phyloP scores from a whole-genome alignment of 306 rosid species.

The Betula pendula region DNA sequence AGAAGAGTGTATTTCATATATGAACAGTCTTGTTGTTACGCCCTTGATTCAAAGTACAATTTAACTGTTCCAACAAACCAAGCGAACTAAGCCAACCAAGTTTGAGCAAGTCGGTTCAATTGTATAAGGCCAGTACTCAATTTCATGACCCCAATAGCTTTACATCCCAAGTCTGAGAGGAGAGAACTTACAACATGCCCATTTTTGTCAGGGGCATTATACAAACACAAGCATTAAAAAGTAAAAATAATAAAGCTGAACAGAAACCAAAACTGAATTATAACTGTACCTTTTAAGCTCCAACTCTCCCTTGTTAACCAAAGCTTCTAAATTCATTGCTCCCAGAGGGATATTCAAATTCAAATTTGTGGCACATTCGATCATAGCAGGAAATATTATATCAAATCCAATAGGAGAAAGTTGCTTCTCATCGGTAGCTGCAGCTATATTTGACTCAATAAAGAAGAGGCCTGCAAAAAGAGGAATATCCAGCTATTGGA shows the following conservation, averaged over 20 bases:
- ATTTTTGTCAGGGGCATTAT: neutral
- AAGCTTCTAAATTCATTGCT: slow-evolving; percentile 41
- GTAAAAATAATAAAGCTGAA: neutral
- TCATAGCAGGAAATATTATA: slow-evolving; percentile 63
- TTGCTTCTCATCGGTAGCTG: slow-evolving; percentile 60
- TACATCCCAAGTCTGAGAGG: neutral
- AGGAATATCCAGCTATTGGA: slow-evolving; percentile 10
- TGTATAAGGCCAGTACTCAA: neutral
- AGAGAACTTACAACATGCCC: neutral
- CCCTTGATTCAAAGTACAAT: neutral
- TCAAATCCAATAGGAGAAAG: slow-evolving; percentile 71
- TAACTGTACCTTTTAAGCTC: slow-evolving; percentile 56
- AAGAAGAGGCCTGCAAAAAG: slow-evolving; percentile 67
- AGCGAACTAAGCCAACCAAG: neutral
- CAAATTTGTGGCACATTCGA: slow-evolving; percentile 54
- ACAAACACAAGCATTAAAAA: neutral
- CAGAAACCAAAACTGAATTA: slow-evolving; percentile 2
- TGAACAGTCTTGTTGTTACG: neutral
- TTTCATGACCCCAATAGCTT: neutral
- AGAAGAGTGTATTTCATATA: neutral
- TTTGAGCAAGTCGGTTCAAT: neutral
- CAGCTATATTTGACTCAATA: slow-evolving; percentile 62
- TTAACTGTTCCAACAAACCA: neutral
- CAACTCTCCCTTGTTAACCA: slow-evolving; percentile 53
- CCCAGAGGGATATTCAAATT: slow-evolving; percentile 53